These are phyloP conservation scores for Pseudonitzschia pungens DNA, from an alignment of 108 stramenopile species.

Conservation along the genomic window DNA sequence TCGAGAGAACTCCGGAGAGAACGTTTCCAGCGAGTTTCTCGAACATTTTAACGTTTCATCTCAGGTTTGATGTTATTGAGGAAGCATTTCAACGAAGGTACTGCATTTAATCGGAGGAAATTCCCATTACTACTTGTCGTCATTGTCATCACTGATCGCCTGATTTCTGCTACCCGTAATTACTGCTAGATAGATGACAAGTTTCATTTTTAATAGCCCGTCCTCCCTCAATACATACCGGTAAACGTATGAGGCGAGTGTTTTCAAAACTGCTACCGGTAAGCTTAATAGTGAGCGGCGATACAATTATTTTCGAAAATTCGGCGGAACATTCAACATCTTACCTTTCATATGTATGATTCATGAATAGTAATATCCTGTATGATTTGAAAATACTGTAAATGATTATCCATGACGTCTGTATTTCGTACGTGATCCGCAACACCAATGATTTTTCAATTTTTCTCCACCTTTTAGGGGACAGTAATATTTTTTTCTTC, in stretches of 20 bases:
- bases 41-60: slow-evolving; percentile 39
- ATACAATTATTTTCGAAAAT: no score
- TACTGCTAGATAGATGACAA: background rate
- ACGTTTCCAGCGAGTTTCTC: slow-evolving; percentile 58
- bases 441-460: background rate
- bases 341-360: no score
- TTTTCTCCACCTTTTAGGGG: no score
- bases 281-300: no score
- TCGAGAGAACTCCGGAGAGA: slow-evolving; percentile 45
- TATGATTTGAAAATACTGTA: no score
- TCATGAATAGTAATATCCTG: no score
- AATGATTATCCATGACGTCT: no score
- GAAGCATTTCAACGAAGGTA: background rate
- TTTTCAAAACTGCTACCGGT: no score
- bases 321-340: background rate
- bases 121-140: background rate
- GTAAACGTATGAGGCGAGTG: no score
- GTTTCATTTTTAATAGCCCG: background rate
- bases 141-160: background rate
- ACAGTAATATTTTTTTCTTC: no score
- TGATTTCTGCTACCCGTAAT: background rate
- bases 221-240: no score
- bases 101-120: background rate
- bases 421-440: background rate
- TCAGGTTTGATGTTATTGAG: background rate